Conservation (phyloP, 192 early-diverging fungal genomes). For the Podila clonocystis region DNA sequence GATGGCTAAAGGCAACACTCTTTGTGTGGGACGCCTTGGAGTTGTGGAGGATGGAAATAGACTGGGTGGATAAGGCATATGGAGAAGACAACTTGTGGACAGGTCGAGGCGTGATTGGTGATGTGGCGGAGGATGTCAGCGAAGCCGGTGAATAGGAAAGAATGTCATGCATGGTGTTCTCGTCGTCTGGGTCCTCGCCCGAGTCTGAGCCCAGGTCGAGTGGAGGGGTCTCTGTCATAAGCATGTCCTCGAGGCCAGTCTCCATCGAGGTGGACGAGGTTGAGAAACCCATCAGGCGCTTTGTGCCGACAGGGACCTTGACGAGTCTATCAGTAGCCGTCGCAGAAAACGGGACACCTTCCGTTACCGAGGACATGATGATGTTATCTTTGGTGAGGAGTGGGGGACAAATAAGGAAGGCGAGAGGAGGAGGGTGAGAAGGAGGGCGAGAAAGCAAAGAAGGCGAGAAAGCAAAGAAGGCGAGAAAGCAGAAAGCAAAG, state of each 20-base stretch:
- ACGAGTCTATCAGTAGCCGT: neutral
- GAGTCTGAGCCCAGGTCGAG: slow-evolving; percentile 10
- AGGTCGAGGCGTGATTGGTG: neutral
- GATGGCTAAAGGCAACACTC: neutral
- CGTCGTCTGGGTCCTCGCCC: slow-evolving; percentile 5
- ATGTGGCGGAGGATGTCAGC: neutral
- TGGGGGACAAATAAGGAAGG: slow-evolving; percentile 1
- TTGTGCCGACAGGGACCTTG: neutral
- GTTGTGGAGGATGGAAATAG: neutral
- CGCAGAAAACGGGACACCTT: neutral
- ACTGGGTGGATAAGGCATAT: slow-evolving; percentile 10
- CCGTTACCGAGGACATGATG: neutral
- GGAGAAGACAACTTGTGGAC: slow-evolving; percentile 11
- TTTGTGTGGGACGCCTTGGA: neutral
- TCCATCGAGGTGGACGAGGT: neutral
- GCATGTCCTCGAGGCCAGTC: slow-evolving; percentile 2
- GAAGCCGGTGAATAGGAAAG: neutral
- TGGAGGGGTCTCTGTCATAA: slow-evolving; percentile 6
- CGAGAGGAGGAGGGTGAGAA: neutral
- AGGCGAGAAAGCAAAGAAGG: neutral
- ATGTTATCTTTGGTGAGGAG: neutral
- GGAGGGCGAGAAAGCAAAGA: neutral
- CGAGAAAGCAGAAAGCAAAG: neutral
- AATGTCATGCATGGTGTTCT: slow-evolving; percentile 1
- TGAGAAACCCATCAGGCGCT: neutral